phyloP scores from a whole-genome alignment of 2,329 filamentous ascomycete species.

The Lachnum nothofagi region DNA sequence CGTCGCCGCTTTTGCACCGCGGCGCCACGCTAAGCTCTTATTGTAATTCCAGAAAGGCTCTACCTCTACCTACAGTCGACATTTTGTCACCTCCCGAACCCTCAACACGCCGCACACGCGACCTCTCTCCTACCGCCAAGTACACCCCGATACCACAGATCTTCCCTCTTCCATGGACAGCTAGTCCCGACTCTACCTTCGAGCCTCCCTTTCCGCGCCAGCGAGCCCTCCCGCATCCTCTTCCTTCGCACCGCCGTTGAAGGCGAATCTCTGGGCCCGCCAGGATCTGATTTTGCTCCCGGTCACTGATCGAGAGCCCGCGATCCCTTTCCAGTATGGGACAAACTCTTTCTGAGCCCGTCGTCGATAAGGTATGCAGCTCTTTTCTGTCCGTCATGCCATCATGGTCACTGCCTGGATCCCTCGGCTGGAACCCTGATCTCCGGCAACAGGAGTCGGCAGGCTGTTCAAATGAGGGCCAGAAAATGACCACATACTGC shows the following conservation, averaged over 20 bases:
- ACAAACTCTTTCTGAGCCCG: slow-evolving; percentile 98
- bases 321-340: slow-evolving; percentile 59
- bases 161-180: slow-evolving; percentile 21
- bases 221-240: slow-evolving; percentile 27
- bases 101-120: slow-evolving; percentile 12
- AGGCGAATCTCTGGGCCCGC: slow-evolving; percentile 6
- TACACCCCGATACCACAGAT: slow-evolving; percentile 1
- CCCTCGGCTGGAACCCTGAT: neutral
- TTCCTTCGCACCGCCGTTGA: slow-evolving; percentile 18
- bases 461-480: neutral
- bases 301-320: slow-evolving; percentile 26
- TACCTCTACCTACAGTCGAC: neutral
- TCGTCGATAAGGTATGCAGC: slow-evolving; percentile 88
- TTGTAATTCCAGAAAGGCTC: neutral
- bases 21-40: neutral
- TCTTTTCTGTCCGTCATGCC: slow-evolving; percentile 3
- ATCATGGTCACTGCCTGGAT: slow-evolving; percentile 2
- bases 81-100: neutral
- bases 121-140: slow-evolving; percentile 8
- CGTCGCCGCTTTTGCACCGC: neutral
- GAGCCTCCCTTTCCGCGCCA: slow-evolving; percentile 12
- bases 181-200: slow-evolving; percentile 15
- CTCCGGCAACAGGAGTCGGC: neutral
- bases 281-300: slow-evolving; percentile 13
- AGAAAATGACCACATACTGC: neutral